Percentiles rank a stretch among this genome's conserved stretches.
phyloP scores from a whole-genome alignment of 2,329 filamentous ascomycete genomes.

The Cercospora brassicicola region DNA sequence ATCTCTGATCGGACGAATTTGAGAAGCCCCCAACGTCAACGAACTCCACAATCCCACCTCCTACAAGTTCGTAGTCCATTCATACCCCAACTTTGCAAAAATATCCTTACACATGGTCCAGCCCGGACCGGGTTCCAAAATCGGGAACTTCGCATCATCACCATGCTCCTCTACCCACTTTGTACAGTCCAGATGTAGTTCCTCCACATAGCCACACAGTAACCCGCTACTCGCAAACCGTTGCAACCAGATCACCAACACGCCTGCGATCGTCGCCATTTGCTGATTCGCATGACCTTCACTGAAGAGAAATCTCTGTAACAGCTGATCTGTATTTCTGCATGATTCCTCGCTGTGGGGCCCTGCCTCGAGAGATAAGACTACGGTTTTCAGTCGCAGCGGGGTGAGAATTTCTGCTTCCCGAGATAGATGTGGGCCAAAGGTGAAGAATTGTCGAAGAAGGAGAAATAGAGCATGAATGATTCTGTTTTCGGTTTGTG shows the following conservation, averaged over 20 bases:
- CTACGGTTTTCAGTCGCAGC: not conserved
- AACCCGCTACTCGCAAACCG: slow-evolving; percentile 12
- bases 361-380: not conserved
- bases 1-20: not conserved
- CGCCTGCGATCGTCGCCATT: slow-evolving; percentile 7
- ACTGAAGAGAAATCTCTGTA: not conserved
- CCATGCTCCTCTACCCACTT: not conserved
- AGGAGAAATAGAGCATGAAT: slow-evolving; percentile 3
- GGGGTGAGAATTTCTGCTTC: not conserved
- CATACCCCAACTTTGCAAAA: slow-evolving; percentile 6
- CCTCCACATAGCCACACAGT: not conserved
- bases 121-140: not conserved
- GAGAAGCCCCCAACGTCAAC: not conserved
- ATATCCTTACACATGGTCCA: not conserved
- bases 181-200: not conserved
- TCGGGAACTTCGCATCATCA: not conserved
- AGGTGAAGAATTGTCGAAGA: not conserved
- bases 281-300: not conserved
- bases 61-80: not conserved
- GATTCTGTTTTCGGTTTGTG: slow-evolving; percentile 9
- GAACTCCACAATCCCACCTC: not conserved
- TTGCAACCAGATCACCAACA: slow-evolving; percentile 9
- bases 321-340: not conserved
- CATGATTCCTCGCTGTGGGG: not conserved
- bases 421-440: slow-evolving; percentile 10